A percentile compares a stretch with the other conserved stretches of the same genome.
Evolutionary conservation across 768 basidiomycete genomes (phyloP).

Genomic region (Imleria badia): DNA sequence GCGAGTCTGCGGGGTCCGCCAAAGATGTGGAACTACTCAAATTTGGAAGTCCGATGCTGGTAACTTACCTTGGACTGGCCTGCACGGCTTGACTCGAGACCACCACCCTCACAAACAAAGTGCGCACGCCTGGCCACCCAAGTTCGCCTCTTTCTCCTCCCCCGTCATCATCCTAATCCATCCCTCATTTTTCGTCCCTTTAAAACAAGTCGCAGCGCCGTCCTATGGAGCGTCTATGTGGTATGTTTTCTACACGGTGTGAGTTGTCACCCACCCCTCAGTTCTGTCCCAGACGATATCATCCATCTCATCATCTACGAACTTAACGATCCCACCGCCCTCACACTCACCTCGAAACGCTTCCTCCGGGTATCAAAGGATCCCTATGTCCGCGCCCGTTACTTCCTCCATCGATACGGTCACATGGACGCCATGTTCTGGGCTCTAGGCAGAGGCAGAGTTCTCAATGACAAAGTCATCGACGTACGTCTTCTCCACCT

Average conservation of each 20-base stretch:
- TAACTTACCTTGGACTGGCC: slow-evolving; percentile 28
- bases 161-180: not conserved
- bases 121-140: slow-evolving; percentile 11
- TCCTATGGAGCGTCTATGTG: slow-evolving; percentile 65
- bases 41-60: slow-evolving; percentile 39
- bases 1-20: slow-evolving; percentile 32
- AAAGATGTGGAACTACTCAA: slow-evolving; percentile 28
- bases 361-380: slow-evolving; percentile 64
- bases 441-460: slow-evolving; percentile 70
- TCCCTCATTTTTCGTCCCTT: slow-evolving; percentile 3
- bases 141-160: not conserved
- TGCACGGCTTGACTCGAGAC: slow-evolving; percentile 35
- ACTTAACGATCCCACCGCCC: slow-evolving; percentile 59
- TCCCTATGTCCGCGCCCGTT: slow-evolving; percentile 73
- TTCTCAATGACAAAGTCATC: slow-evolving; percentile 63
- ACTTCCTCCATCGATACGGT: slow-evolving; percentile 76
- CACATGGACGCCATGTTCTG: slow-evolving; percentile 67
- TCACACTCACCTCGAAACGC: slow-evolving; percentile 59
- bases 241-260: slow-evolving; percentile 40
- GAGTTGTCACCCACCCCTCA: slow-evolving; percentile 12
- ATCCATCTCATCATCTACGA: slow-evolving; percentile 74
- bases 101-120: slow-evolving; percentile 36
- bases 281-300: slow-evolving; percentile 49
- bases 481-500: slow-evolving; percentile 49
- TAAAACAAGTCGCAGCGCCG: not conserved